Conservation (phyloP, 1,284 basidiomycete species). For the Ceratobasidium sp. region DNA sequence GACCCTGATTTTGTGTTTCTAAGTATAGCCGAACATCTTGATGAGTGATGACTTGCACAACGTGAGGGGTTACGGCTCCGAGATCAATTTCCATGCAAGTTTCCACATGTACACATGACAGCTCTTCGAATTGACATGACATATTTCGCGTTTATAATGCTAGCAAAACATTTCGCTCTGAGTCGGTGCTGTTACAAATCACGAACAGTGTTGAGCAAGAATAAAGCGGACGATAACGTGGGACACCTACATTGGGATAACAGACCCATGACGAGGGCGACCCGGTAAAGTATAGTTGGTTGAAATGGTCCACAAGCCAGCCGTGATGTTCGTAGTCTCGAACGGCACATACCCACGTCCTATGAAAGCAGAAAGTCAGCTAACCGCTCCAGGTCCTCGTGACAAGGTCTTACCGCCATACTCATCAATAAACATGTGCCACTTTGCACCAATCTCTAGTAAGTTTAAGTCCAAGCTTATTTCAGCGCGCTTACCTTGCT, state of each 20-base stretch:
- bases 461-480: background rate
- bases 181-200: slow-evolving; percentile 9
- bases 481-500: slow-evolving; percentile 22
- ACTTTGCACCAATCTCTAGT: slow-evolving; percentile 1
- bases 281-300: slow-evolving; percentile 23
- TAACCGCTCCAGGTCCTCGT: background rate
- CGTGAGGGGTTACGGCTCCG: too few species aligned
- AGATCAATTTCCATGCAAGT: background rate
- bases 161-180: slow-evolving; percentile 33
- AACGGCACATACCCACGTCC: slow-evolving; percentile 42
- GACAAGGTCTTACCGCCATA: slow-evolving; percentile 13
- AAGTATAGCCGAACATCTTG: too few species aligned
- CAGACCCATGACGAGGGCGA: slow-evolving; percentile 39
- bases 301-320: slow-evolving; percentile 22
- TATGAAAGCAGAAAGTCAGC: background rate
- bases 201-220: background rate
- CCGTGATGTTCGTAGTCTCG: slow-evolving; percentile 29
- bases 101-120: background rate
- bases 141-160: background rate
- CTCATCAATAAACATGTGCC: slow-evolving; percentile 41
- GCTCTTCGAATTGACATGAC: too few species aligned
- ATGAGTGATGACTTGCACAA: too few species aligned
- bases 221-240: background rate
- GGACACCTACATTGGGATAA: slow-evolving; percentile 33
- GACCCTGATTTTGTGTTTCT: too few species aligned